These are phyloP conservation scores for Lactarius indigo DNA, from an alignment of 768 basidiomycete genomes.

Conservation along the genomic window DNA sequence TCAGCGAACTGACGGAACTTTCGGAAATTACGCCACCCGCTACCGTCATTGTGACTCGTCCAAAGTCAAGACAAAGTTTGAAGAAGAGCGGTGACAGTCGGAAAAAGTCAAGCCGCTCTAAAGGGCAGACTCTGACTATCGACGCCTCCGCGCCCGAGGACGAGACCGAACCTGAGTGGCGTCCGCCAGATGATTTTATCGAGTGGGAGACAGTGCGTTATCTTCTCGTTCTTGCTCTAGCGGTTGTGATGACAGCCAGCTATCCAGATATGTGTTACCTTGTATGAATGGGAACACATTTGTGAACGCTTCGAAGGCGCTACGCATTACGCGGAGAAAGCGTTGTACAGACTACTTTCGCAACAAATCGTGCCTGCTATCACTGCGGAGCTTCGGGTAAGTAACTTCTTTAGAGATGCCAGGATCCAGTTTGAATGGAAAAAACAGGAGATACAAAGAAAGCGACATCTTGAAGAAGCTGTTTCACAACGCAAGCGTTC, in stretches of 20 bases:
- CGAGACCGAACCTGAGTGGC: conserved; percentile 27
- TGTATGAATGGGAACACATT: conserved; percentile 82
- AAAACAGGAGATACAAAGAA: conserved; percentile 57
- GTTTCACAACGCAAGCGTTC: conserved; percentile 86
- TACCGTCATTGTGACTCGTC: conserved; percentile 27
- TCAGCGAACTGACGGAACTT: conserved; percentile 75
- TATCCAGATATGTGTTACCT: conserved; percentile 71
- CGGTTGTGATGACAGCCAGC: not conserved
- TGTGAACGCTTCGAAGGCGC: conserved; percentile 72
- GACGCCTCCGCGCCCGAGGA: conserved; percentile 27
- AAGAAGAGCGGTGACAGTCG: conserved; percentile 16
- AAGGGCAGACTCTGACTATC: conserved; percentile 13
- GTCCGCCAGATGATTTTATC: conserved; percentile 52
- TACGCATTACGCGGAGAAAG: conserved; percentile 76
- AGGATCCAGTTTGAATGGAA: not conserved
- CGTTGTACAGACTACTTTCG: conserved; percentile 63
- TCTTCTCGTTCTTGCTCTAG: not conserved
- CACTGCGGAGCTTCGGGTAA: conserved; percentile 61
- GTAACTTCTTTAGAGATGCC: conserved; percentile 22
- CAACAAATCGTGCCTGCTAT: conserved; percentile 70
- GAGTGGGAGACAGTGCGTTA: conserved; percentile 85
- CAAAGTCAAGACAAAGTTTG: conserved; percentile 12
- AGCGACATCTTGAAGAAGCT: conserved; percentile 65
- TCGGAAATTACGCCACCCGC: conserved; percentile 44
- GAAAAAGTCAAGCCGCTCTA: conserved; percentile 10